phyloP scores from a whole-genome alignment of 768 basidiomycete species.

The Calocybe indica region DNA sequence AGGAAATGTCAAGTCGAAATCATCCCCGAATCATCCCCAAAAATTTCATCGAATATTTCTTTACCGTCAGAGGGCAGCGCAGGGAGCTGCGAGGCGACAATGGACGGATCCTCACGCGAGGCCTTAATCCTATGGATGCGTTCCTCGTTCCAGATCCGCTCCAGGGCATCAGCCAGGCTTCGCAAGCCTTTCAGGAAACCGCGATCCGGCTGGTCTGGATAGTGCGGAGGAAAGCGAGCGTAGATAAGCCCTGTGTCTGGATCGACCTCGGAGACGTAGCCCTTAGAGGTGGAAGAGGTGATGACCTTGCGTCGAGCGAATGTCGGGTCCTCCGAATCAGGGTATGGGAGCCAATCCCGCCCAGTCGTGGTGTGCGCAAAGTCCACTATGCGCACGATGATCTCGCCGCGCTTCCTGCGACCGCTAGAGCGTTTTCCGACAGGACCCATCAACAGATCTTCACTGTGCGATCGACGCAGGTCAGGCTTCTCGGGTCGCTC shows the following conservation, averaged over 20 bases:
- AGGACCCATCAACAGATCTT: conserved; percentile 69
- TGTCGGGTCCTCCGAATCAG: conserved; percentile 31
- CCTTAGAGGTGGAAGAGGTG: conserved; percentile 54
- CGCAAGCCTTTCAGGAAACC: conserved; percentile 92
- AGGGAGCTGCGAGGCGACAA: conserved; percentile 46
- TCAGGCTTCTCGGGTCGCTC: conserved; percentile 36
- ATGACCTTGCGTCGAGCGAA: conserved; percentile 17
- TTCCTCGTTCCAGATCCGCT: conserved; percentile 86
- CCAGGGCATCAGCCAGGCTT: conserved; percentile 70
- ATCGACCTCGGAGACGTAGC: conserved; percentile 80
- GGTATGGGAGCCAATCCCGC: conserved; percentile 75
- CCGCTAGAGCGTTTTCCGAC: conserved; percentile 55
- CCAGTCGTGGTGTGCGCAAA: conserved; percentile 99
- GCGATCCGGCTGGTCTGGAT: conserved; percentile 83
- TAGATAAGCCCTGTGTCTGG: conserved; percentile 77
- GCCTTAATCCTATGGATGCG: conserved; percentile 62
- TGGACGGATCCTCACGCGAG: conserved; percentile 49
- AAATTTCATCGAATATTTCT: conserved; percentile 76
- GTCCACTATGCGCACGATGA: conserved; percentile 95
- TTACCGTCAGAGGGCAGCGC: conserved; percentile 67
- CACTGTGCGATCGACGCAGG: conserved; percentile 73
- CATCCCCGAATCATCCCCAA: conserved; percentile 70
- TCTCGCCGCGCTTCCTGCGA: conserved; percentile 81
- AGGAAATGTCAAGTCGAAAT: conserved; percentile 55
- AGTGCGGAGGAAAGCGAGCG: conserved; percentile 93